phyloP scores from a whole-genome alignment of 2,329 filamentous ascomycete species.

The Xylaria hypoxylon region DNA sequence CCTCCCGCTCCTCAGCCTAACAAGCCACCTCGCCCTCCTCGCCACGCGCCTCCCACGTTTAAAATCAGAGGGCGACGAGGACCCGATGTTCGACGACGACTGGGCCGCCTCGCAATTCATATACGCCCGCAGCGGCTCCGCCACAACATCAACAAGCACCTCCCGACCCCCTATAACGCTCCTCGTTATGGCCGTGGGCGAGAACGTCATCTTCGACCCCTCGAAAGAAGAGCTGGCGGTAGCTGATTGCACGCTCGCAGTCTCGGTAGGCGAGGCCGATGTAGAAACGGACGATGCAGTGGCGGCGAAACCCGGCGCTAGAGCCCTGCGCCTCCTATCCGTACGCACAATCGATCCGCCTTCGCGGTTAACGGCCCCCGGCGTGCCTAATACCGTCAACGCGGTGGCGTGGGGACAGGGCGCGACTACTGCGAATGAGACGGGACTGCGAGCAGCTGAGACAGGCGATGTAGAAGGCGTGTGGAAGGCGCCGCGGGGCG shows the following conservation, averaged over 20 bases:
- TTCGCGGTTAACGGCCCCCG: conserved; percentile 77
- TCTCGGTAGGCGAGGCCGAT: conserved; percentile 74
- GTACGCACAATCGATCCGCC: conserved; percentile 81
- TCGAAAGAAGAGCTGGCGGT: conserved; percentile 91
- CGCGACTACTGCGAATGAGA: conserved; percentile 52
- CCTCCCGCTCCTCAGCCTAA: conserved; percentile 89
- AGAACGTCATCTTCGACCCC: conserved; percentile 95
- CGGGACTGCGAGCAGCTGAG: conserved; percentile 58
- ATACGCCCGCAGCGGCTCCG: conserved; percentile 67
- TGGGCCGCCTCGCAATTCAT: conserved; percentile 87
- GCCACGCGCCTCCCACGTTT: conserved; percentile 85
- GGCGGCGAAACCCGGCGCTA: conserved; percentile 28
- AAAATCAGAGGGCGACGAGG: conserved; percentile 91
- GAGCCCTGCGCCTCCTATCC: conserved; percentile 70
- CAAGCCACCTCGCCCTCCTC: conserved; percentile 91
- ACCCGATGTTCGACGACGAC: conserved; percentile 97
- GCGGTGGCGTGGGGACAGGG: conserved; percentile 60
- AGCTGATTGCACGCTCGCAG: conserved; percentile 86
- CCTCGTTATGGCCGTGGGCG: conserved; percentile 85
- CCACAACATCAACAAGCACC: conserved; percentile 24
- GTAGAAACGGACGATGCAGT: conserved; percentile 36
- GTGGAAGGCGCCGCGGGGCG: conserved; percentile 87
- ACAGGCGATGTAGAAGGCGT: conserved; percentile 75
- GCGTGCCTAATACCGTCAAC: conserved; percentile 73
- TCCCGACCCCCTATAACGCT: conserved; percentile 86